Base-by-base conservation (phyloP, 495 filamentous ascomycete species). In the Neurospora tetrasperma region DNA sequence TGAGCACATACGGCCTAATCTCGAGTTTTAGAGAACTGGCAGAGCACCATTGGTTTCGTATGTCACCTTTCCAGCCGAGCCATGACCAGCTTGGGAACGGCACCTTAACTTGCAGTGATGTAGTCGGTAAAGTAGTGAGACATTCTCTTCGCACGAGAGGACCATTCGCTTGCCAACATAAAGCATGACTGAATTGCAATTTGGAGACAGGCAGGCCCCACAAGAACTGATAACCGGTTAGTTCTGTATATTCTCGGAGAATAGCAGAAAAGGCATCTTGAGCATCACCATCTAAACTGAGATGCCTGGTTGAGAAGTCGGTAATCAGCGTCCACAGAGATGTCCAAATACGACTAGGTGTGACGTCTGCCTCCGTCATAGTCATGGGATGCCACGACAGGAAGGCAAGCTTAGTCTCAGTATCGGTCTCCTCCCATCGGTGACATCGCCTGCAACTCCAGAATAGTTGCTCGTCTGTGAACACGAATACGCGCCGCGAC, bases 51-150 rank as follows among this genome's bases (percentile, higher is more conserved):
- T 6, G 16, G 18, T 0, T 11, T 0, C 0, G 0, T 59, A 59
- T 59, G 1, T 75, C 70, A 5, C 76, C 73, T 5, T 59, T 59
- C 71, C 74, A 78, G 7, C 70, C 71, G 5, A 78, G 43, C 77
- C 77, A 79, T 3, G 76, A 77, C 77, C 77, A 79, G 38, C 68
- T 76, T 0, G 77, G 76, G 18, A 10, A 77, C 42, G 3, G 73
- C 70, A 39, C 75, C 70, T 38, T 68, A 68, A 9, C 18, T 38
- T 11, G 40, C 1, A 9, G 69, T 5, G 23, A 43, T 18, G 48
- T 59, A n/a, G 48, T 59, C 5, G 48, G 48, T 27, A 59, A 10
- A 8, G 48, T 59, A 1, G 48, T 59, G 12, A 44, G 42, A 18
- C 69, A 14, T 10, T 71, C 38, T 23, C 77, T 40, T 39, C 66